Evolutionary conservation across 345 rosid species (phyloP), one percentile per base, ranked within the genome.

Genomic region (Eucalyptus decipiens): DNA sequence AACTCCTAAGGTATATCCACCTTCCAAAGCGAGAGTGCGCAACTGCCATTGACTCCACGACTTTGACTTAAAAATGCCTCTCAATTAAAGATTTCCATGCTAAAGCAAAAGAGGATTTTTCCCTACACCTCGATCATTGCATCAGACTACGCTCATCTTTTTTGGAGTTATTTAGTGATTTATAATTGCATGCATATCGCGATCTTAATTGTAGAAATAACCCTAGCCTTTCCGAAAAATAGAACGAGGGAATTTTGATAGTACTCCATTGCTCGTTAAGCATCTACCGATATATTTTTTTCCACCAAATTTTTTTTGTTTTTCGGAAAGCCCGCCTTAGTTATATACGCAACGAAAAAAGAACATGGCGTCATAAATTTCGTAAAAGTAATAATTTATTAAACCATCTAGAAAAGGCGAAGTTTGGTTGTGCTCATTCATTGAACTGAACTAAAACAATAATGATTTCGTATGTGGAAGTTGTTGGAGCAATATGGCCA

Each of bases 251-350:
- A 69, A 18, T 3, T 18, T 19, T 34, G 81, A 69, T 9, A 34
- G 18, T 69, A 69, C 37, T 17, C 11, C 80, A 3, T 32, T 42
- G 80, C 80, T 69, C 12, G 19, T 32, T 32, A 69, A 17, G 80
- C 6, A 69, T 17, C 37, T 32, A 17, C 23, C 80, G 1, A 8
- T 34, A 32, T 28, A 3, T 56, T 24, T 23, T 4, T 0, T 65
- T n/a, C 37, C 8, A n/a, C n/a, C n/a, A n/a, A n/a, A n/a, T n/a
- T 2, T 2, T 2, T n/a, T 16, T n/a, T 32, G 19, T 16, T 8
- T n/a, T n/a, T 8, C 21, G 3, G 0, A 3, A n/a, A 65, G 11
- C 76, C 76, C 40, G 34, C 76, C 11, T 16, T 8, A 65, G 8
- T n/a, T 7, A 65, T 8, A 16, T 16, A n/a, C 37, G 76, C 76